These are phyloP conservation scores for Aspergillus tamarii DNA, from an alignment of 2,329 filamentous ascomycete species.

Conservation along the genomic window DNA sequence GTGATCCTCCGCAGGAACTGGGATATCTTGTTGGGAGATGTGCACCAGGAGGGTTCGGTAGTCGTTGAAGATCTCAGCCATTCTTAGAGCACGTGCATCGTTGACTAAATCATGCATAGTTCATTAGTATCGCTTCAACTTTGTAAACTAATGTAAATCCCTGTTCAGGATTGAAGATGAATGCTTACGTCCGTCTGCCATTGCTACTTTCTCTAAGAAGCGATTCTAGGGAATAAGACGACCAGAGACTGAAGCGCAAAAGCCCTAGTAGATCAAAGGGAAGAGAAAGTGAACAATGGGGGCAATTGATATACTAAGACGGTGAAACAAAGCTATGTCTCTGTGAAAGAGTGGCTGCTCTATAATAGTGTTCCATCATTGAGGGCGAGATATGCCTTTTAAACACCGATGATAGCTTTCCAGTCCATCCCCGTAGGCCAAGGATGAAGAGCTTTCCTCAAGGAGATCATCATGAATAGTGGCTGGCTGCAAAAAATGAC, in stretches of 20 bases:
- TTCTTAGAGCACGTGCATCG: constrained; percentile 63
- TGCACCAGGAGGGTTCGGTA: constrained; percentile 64
- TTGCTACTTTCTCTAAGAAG: constrained; percentile 31
- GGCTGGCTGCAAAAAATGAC: constrained; percentile 36
- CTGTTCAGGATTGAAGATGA: background rate
- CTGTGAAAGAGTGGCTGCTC: constrained; percentile 18
- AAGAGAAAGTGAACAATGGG: constrained; percentile 3
- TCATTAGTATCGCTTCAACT: constrained; percentile 15
- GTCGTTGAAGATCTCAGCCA: constrained; percentile 67
- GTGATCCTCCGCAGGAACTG: constrained; percentile 57
- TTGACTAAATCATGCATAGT: constrained; percentile 53
- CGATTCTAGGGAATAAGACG: constrained; percentile 10
- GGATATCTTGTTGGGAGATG: constrained; percentile 58
- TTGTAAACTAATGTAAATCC: background rate
- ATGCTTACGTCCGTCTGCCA: constrained; percentile 61
- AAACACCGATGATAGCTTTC: constrained; percentile 17
- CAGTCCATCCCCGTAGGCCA: constrained; percentile 12
- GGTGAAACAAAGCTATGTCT: constrained; percentile 5
- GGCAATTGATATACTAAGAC: background rate
- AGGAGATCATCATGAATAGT: constrained; percentile 32
- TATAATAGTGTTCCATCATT: constrained; percentile 15
- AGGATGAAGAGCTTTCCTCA: constrained; percentile 15
- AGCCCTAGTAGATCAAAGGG: constrained; percentile 5
- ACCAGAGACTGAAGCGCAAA: constrained; percentile 3
- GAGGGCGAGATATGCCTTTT: constrained; percentile 29